Percentiles rank a stretch among this genome's conserved stretches.
Conservation (phyloP, 2,329 filamentous ascomycete species). For the Alternaria arbusti region DNA sequence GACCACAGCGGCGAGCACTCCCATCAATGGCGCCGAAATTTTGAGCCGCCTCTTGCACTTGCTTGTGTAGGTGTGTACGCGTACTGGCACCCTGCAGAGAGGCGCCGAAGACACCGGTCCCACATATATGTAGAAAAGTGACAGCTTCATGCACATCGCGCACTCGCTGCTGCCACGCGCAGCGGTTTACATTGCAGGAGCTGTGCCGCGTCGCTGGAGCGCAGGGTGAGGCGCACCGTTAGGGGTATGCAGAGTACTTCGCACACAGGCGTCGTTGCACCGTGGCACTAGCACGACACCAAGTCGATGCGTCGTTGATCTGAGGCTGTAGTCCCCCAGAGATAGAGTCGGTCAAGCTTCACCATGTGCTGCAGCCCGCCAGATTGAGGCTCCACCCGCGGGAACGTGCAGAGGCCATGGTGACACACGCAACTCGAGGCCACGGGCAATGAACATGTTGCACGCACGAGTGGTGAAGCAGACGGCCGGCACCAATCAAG, state of each 20-base stretch:
- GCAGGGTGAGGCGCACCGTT: slow-evolving; percentile 21
- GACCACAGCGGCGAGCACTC: background rate
- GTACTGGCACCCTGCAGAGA: slow-evolving; percentile 4
- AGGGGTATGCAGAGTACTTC: slow-evolving; percentile 17
- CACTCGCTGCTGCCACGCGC: background rate
- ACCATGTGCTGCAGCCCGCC: background rate
- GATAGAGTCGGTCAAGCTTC: slow-evolving; percentile 15
- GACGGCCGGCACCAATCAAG: slow-evolving; percentile 28
- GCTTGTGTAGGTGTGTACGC: slow-evolving; percentile 6
- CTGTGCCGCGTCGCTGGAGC: slow-evolving; percentile 7
- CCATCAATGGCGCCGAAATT: slow-evolving; percentile 10
- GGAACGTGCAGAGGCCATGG: slow-evolving; percentile 1
- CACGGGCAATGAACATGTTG: background rate
- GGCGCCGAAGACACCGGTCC: slow-evolving; percentile 8
- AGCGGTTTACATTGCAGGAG: slow-evolving; percentile 13
- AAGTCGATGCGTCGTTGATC: slow-evolving; percentile 20
- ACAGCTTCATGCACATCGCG: background rate
- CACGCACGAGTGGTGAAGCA: background rate
- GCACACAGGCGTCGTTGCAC: slow-evolving; percentile 14
- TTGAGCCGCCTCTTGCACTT: slow-evolving; percentile 4
- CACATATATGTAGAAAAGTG: background rate
- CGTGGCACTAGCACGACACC: slow-evolving; percentile 26
- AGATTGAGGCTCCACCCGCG: slow-evolving; percentile 10
- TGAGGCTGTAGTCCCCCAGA: slow-evolving; percentile 14
- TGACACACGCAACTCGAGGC: background rate